Evolutionary conservation across 2,329 filamentous ascomycete species (phyloP).

Genomic region (Elsinoe arachidis): DNA sequence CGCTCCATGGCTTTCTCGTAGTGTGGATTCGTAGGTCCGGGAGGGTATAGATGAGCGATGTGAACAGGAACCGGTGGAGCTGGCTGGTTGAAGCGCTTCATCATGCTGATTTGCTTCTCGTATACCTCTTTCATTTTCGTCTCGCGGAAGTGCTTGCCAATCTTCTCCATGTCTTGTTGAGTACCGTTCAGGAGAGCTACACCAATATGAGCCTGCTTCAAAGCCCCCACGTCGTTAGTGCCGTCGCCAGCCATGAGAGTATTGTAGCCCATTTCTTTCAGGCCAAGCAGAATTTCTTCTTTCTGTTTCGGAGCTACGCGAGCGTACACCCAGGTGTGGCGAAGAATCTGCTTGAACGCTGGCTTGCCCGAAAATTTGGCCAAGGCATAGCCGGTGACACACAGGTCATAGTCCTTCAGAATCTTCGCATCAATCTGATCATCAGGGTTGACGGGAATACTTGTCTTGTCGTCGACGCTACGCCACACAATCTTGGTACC

Average conservation of each 20-base stretch:
- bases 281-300: conserved; percentile 91
- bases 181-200: conserved; percentile 94
- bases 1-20: conserved; percentile 85
- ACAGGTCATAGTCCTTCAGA: conserved; percentile 78
- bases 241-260: conserved; percentile 98
- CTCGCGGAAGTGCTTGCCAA: conserved; percentile 85
- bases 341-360: conserved; percentile 67
- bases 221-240: conserved; percentile 92
- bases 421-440: conserved; percentile 75
- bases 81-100: conserved; percentile 92
- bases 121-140: conserved; percentile 99
- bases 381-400: conserved; percentile 89
- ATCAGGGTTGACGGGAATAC: conserved; percentile 74
- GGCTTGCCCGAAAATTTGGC: conserved; percentile 76
- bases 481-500: conserved; percentile 84
- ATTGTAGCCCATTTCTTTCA: conserved; percentile 95
- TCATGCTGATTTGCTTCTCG: conserved; percentile 86
- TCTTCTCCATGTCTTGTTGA: conserved; percentile 79
- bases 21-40: conserved; percentile 84
- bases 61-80: conserved; percentile 81
- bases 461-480: conserved; percentile 83
- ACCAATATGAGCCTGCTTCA: conserved; percentile 97
- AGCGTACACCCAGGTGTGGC: conserved; percentile 94
- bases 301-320: conserved; percentile 98
- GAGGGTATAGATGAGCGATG: conserved; percentile 91